phyloP scores from a whole-genome alignment of 2,329 filamentous ascomycete genomes.

The Phialocephala subalpina region DNA sequence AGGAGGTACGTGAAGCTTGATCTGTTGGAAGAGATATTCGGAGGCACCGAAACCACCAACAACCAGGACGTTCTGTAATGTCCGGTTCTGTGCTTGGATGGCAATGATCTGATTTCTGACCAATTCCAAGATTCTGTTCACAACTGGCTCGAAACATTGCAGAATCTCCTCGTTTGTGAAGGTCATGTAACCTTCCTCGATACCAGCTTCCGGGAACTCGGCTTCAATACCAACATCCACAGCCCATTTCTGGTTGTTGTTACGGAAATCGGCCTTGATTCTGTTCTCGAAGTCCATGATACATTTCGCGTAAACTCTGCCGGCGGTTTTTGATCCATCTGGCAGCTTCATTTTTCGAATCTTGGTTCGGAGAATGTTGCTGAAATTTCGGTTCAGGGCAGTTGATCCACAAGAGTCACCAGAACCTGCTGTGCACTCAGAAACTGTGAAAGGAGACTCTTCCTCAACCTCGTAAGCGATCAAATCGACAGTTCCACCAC shows the following conservation, averaged over 20 bases:
- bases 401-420: slow-evolving; percentile 99
- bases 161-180: slow-evolving; percentile 99
- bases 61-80: slow-evolving; percentile 93
- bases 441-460: slow-evolving; percentile 95
- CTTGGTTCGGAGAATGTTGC: slow-evolving; percentile 96
- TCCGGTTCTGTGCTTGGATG: slow-evolving; percentile 95
- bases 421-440: slow-evolving; percentile 95
- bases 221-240: slow-evolving; percentile 98
- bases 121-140: slow-evolving; percentile 94
- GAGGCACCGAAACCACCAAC: slow-evolving; percentile 98
- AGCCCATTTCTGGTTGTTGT: slow-evolving; percentile 99
- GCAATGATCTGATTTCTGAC: slow-evolving; percentile 99
- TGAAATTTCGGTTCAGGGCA: slow-evolving; percentile 96
- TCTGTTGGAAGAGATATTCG: slow-evolving; percentile 99
- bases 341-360: slow-evolving; percentile 99
- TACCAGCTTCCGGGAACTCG: slow-evolving; percentile 95
- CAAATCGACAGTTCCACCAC: slow-evolving; percentile 97
- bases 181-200: slow-evolving; percentile 99
- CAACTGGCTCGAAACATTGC: slow-evolving; percentile 98
- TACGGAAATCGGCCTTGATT: slow-evolving; percentile 99
- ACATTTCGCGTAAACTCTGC: slow-evolving; percentile 97
- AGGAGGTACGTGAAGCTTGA: slow-evolving; percentile 96
- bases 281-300: slow-evolving; percentile 99
- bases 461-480: slow-evolving; percentile 99
- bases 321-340: slow-evolving; percentile 96